A percentile compares a stretch with the other conserved stretches of the same genome.
These are phyloP conservation scores for Glycyrrhiza uralensis DNA, from an alignment of 306 rosid genomes.

Conservation along the genomic window DNA sequence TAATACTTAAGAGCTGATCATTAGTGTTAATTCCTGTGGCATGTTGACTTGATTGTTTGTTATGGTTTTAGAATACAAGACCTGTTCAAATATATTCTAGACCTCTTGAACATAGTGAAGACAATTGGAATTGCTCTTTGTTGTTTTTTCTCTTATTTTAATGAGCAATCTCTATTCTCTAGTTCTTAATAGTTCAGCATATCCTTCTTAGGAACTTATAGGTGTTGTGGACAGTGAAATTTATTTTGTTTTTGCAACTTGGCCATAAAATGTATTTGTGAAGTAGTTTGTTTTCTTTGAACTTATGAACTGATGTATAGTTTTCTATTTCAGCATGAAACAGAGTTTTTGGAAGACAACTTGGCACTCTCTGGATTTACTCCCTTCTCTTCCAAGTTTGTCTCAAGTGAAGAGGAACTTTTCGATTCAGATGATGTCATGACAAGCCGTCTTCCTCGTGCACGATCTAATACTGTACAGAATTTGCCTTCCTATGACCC, in stretches of 20 bases:
- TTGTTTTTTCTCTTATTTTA: not conserved
- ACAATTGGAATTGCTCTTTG: not conserved
- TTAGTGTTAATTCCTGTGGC: not conserved
- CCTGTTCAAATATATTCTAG: slow-evolving; percentile 1
- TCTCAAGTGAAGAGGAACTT: slow-evolving; percentile 65
- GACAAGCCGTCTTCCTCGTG: slow-evolving; percentile 49
- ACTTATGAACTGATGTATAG: slow-evolving; percentile 4
- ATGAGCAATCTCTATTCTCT: not conserved
- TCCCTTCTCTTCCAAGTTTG: slow-evolving; percentile 40
- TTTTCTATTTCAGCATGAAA: slow-evolving; percentile 38
- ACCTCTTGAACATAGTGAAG: slow-evolving; percentile 3
- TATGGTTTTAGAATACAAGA: not conserved
- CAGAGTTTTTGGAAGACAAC: slow-evolving; percentile 46
- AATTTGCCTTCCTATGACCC: slow-evolving; percentile 48
- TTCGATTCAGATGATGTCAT: slow-evolving; percentile 80
- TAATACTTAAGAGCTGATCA: not conserved
- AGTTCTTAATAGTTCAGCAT: not conserved
- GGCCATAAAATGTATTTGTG: not conserved
- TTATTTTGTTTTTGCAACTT: not conserved
- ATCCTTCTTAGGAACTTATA: not conserved
- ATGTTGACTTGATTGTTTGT: not conserved
- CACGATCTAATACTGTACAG: slow-evolving; percentile 47
- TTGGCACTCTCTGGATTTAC: slow-evolving; percentile 37
- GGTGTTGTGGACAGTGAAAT: slow-evolving; percentile 3
- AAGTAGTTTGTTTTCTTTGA: not conserved